These are phyloP conservation scores for Fonsecaea erecta DNA, from an alignment of 2,329 filamentous ascomycete genomes.

Conservation along the genomic window DNA sequence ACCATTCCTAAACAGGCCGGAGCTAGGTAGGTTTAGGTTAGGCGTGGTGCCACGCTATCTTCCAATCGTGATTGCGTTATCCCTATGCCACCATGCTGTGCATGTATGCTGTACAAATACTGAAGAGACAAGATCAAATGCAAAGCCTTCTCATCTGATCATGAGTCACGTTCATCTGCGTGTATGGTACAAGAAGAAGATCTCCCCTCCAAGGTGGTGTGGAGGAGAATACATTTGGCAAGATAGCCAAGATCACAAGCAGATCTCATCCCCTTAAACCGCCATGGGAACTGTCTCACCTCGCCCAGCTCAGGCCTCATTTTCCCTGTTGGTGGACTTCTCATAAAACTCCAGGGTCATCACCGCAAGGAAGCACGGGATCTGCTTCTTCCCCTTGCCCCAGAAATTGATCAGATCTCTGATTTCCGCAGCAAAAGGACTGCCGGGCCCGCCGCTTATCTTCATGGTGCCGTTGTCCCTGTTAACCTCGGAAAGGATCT, in stretches of 20 bases:
- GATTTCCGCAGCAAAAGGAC: constrained; percentile 83
- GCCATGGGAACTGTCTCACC: neutral
- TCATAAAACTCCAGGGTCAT: constrained; percentile 94
- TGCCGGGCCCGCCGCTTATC: constrained; percentile 85
- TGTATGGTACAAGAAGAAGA: no score
- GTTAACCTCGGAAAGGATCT: constrained; percentile 80
- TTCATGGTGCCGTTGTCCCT: constrained; percentile 98
- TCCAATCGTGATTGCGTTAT: neutral
- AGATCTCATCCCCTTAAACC: no score
- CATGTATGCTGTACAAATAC: no score
- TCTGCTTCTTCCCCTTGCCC: constrained; percentile 91
- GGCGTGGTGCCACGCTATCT: neutral
- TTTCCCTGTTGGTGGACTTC: constrained; percentile 40
- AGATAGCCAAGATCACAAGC: no score
- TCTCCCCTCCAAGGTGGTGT: neutral
- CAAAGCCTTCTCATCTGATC: no score
- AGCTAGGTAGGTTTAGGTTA: neutral
- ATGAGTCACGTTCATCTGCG: no score
- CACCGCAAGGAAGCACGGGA: constrained; percentile 89
- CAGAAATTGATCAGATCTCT: constrained; percentile 88
- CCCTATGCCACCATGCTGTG: no score
- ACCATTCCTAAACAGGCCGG: neutral
- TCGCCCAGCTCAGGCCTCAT: constrained; percentile 2
- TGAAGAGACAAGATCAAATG: no score
- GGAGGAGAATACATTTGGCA: no score